phyloP scores from a whole-genome alignment of 2,329 filamentous ascomycete species.

The Xylariomycetidae sp. region DNA sequence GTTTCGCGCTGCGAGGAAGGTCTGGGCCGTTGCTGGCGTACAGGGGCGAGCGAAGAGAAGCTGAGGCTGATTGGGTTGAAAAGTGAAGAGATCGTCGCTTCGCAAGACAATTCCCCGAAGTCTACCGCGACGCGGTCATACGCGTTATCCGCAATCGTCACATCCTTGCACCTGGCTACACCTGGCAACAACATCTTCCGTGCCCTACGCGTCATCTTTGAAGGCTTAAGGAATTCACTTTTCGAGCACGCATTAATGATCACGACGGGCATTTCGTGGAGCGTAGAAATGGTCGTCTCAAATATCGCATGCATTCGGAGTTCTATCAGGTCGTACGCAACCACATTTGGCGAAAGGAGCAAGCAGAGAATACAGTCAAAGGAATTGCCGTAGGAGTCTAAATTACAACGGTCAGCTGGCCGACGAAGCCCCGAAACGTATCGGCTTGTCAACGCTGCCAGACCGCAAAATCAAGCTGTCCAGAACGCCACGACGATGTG shows the following conservation, averaged over 20 bases:
- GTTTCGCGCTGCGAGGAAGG: too few relatives aligned
- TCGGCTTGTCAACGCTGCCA: conserved; percentile 25
- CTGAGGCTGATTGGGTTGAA: too few relatives aligned
- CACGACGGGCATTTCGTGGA: conserved; percentile 2
- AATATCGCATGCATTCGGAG: conserved; percentile 19
- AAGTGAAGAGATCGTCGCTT: too few relatives aligned
- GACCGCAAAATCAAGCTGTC: conserved; percentile 30
- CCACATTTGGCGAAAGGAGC: conserved; percentile 29
- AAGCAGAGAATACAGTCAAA: conserved; percentile 35
- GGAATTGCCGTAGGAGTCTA: conserved; percentile 57
- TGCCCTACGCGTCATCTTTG: too few relatives aligned
- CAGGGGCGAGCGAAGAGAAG: too few relatives aligned
- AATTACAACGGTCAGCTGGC: conserved; percentile 53
- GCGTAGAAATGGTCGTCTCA: conserved; percentile 10
- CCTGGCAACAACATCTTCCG: too few relatives aligned
- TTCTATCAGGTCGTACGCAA: conserved; percentile 35
- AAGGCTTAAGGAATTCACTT: too few relatives aligned
- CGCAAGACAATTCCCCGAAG: too few relatives aligned
- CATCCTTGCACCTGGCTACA: too few relatives aligned
- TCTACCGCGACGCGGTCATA: too few relatives aligned
- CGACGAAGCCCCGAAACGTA: conserved; percentile 42
- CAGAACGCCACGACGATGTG: conserved; percentile 32
- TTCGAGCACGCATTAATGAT: not conserved
- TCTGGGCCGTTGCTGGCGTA: too few relatives aligned
- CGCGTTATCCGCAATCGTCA: too few relatives aligned